Evolutionary conservation across 768 basidiomycete genomes (phyloP), one percentile per base, ranked within the genome.

Genomic region (Roridomyces roridus): DNA sequence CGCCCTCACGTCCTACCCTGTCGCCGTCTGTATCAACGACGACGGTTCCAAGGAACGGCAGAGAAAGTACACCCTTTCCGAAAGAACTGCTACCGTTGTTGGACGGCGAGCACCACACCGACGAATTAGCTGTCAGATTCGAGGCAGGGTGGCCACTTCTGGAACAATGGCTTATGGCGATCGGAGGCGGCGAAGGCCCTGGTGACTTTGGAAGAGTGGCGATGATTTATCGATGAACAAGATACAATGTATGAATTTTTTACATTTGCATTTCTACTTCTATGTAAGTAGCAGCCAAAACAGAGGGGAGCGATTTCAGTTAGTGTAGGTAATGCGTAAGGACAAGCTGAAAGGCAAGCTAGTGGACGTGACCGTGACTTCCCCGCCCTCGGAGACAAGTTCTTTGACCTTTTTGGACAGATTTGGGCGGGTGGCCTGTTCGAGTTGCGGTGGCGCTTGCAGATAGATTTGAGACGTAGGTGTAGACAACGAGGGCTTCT

Each of bases 391-490:
- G 24, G 77, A 74, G 20, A 98, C 82, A 12, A 99, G 75, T 60
- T 98, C 96, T 1, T 82, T 84, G 0, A 98, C 84, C 65, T 83
- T 88, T 80, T 92, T 96, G 68, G 87, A 83, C 45, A 99, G 79
- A 71, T 99, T 98, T 5, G 90, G 88, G n/a, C 93, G 85, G 8
- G 95, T 98, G 7, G 86, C 86, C 68, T 86, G 78, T 70, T 97
- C 93, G 14, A 99, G 82, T 67, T 94, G 92, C 5, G 94, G 92
- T 8, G 97, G 96, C 1, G 92, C 92, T 71, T 96, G 94, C 70
- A 95, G 86, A 79, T 97, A 99, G 35, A 98, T 87, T 34, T 89
- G 91, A 64, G 80, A 84, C 21, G 80, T 81, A 6, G 86, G 79
- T 0, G 87, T 85, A 5, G 96, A 92, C 17, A 99, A 72, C 0